Base-by-base conservation (phyloP, 495 filamentous ascomycete species). In the Trichoderma erinaceum region DNA sequence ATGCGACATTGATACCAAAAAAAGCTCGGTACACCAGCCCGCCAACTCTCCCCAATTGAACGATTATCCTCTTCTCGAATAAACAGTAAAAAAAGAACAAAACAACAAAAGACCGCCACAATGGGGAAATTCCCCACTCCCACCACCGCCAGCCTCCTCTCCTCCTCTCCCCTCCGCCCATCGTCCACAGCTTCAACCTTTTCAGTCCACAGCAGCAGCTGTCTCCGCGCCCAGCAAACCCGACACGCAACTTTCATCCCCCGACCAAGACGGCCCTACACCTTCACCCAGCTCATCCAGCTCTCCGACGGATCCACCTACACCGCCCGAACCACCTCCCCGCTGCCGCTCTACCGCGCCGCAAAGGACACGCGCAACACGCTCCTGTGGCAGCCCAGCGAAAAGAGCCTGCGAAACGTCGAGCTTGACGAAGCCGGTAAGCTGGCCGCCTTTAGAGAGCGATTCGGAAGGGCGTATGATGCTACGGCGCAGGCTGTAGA, bases 341-440 rank as follows among this genome's bases (percentile, higher is more conserved):
- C 95, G 3, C 70, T 79, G 16, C 90, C 91, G 3, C 79, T 98
- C 52, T 91, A 92, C 84, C 85, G 85, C 68, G 85, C 83, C 66
- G 87, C 84, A 52, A 92, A 94, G 77, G 95, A 99, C 83, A 89
- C 87, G 63, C 87, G 91, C 71, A 99, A 98, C 83, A 86, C 91
- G 69, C 80, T 89, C 4, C 77, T 97, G 38, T 99, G 95, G 95
- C 95, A 98, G 76, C 96, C 95, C 2, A 85, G 81, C 44, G 85
- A 87, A 68, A 86, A 87, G 75, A 87, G 88, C 67, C 79, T 99
- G 75, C 79, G 88, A 74, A 96, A 93, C 73, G 84, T 97, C 67
- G 96, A 98, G 78, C 87, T 94, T 69, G 95, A 99, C 75, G 95
- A 98, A 86, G 96, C 95, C 27, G 95, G 95, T 35, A 88, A 90